Evolutionary conservation across 805 yeast genomes (phyloP).

Genomic region (Sugiyamaella mastotermitis): DNA sequence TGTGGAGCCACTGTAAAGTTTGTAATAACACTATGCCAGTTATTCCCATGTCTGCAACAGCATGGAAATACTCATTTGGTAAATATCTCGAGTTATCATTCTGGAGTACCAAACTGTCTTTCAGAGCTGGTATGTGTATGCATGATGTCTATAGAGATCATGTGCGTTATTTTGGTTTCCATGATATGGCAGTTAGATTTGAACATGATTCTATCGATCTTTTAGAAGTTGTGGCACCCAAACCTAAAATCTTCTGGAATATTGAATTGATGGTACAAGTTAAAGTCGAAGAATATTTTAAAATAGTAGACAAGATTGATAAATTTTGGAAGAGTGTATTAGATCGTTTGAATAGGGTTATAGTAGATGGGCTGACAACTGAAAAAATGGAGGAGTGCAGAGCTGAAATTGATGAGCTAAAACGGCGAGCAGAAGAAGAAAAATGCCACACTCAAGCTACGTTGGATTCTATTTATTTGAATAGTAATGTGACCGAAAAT

Average conservation of each 20-base stretch:
- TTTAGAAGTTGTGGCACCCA: conserved; percentile 76
- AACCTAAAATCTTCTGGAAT: conserved; percentile 61
- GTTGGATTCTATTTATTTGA: conserved; percentile 47
- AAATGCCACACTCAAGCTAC: conserved; percentile 37
- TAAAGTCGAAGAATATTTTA: conserved; percentile 56
- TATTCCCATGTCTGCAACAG: conserved; percentile 72
- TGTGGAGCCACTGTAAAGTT: conserved; percentile 87
- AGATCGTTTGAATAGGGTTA: conserved; percentile 68
- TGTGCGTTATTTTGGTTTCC: conserved; percentile 75
- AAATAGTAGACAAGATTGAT: conserved; percentile 47
- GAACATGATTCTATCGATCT: conserved; percentile 71
- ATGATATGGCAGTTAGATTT: conserved; percentile 70
- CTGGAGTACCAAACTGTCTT: conserved; percentile 55
- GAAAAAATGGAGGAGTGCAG: conserved; percentile 70
- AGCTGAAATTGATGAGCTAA: conserved; percentile 51
- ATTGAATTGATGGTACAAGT: conserved; percentile 63
- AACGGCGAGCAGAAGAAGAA: conserved; percentile 47
- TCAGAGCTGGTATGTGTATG: conserved; percentile 61
- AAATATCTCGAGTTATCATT: conserved; percentile 83
- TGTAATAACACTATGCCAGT: conserved; percentile 75
- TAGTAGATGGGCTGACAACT: conserved; percentile 63
- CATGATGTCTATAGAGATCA: conserved; percentile 83
- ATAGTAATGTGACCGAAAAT: conserved; percentile 57
- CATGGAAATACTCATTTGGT: conserved; percentile 90
- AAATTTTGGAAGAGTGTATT: conserved; percentile 68